Conservation (phyloP, 1,139 yeast species). For the Pichia sp. region DNA sequence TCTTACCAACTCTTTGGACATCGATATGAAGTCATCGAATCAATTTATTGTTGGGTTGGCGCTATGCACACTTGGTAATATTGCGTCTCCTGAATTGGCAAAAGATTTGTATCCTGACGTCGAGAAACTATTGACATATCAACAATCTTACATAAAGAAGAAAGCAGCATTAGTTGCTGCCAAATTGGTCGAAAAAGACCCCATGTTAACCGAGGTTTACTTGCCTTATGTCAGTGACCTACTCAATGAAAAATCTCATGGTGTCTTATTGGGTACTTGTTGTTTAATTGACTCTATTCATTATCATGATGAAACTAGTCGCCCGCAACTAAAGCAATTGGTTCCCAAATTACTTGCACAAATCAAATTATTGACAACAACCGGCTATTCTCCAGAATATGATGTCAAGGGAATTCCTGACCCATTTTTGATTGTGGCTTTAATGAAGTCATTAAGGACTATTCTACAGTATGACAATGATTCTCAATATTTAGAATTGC, state of each 20-base stretch:
- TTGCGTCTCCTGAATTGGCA: constrained; percentile 88
- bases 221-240: constrained; percentile 51
- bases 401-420: constrained; percentile 81
- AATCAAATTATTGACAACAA: constrained; percentile 56
- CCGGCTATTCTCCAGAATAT: constrained; percentile 83
- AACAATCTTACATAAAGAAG: constrained; percentile 66
- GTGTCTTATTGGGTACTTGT: constrained; percentile 67
- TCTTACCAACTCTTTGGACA: constrained; percentile 85
- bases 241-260: constrained; percentile 64
- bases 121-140: constrained; percentile 58
- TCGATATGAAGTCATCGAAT: constrained; percentile 80
- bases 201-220: constrained; percentile 72
- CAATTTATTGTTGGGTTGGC: constrained; percentile 86
- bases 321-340: constrained; percentile 37
- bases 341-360: constrained; percentile 53
- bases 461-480: constrained; percentile 39
- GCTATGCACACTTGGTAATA: constrained; percentile 81
- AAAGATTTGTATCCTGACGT: constrained; percentile 87
- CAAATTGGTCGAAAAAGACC: constrained; percentile 61
- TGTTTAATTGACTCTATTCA: constrained; percentile 59
- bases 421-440: constrained; percentile 78
- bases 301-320: constrained; percentile 39
- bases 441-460: constrained; percentile 53
- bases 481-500: constrained; percentile 47
- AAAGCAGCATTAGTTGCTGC: constrained; percentile 82